phyloP scores from a whole-genome alignment of 1,284 basidiomycete species.

The Heliocybe sulcata region DNA sequence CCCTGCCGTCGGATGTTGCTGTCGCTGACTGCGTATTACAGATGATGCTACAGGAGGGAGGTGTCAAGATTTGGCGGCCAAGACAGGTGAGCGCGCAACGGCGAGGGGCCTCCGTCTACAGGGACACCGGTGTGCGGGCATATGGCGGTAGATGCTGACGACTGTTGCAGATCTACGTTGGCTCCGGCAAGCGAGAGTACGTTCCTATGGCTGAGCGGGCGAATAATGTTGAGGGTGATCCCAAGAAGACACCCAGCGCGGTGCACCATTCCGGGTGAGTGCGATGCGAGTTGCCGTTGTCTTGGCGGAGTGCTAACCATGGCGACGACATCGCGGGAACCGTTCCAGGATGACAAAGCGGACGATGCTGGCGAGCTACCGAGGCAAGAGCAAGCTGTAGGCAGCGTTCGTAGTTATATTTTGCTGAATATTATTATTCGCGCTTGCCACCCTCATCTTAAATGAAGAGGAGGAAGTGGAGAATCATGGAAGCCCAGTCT shows the following conservation, averaged over 20 bases:
- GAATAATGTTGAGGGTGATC: slow-evolving; percentile 35
- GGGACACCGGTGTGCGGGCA: not conserved
- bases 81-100: slow-evolving; percentile 48
- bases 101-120: not conserved
- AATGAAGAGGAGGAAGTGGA: not conserved
- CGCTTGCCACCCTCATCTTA: not conserved
- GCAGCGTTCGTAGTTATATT: slow-evolving; percentile 4
- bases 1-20: slow-evolving; percentile 5
- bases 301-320: not conserved
- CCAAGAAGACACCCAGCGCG: slow-evolving; percentile 52
- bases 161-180: slow-evolving; percentile 61
- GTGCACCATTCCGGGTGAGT: slow-evolving; percentile 73
- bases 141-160: not conserved
- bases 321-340: not conserved
- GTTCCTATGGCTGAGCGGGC: slow-evolving; percentile 55
- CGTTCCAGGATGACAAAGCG: slow-evolving; percentile 64
- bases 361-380: slow-evolving; percentile 63
- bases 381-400: slow-evolving; percentile 56
- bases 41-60: slow-evolving; percentile 84
- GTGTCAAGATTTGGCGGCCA: slow-evolving; percentile 89
- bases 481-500: not conserved
- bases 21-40: slow-evolving; percentile 18
- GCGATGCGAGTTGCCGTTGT: slow-evolving; percentile 7
- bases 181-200: slow-evolving; percentile 65
- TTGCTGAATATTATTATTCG: not conserved